phyloP scores from a whole-genome alignment of 306 rosid genomes.

The Ammopiptanthus mongolicus region DNA sequence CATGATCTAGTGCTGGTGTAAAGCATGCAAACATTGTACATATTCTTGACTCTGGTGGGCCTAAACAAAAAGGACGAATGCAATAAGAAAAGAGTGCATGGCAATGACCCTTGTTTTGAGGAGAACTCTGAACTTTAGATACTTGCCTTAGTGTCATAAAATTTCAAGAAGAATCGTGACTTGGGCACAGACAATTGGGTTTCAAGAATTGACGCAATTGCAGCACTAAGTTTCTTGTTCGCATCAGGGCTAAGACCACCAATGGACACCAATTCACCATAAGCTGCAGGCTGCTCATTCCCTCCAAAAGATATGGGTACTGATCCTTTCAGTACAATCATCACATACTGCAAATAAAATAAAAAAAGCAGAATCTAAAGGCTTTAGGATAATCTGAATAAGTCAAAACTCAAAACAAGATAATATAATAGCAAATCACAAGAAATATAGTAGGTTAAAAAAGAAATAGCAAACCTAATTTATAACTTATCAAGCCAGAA shows the following conservation, averaged over 20 bases:
- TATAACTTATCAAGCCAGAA: neutral
- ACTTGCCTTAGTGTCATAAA: conserved; percentile 78
- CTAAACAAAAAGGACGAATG: conserved; percentile 82
- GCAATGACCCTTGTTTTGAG: conserved; percentile 24
- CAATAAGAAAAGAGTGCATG: conserved; percentile 50
- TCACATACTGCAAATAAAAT: conserved; percentile 60
- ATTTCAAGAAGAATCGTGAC: conserved; percentile 66
- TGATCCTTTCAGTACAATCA: conserved; percentile 85
- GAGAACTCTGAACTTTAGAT: conserved; percentile 18
- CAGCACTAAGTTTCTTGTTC: conserved; percentile 81
- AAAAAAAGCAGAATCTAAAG: neutral
- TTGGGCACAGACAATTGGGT: conserved; percentile 73
- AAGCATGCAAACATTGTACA: conserved; percentile 97
- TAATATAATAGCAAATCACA: neutral
- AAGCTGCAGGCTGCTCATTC: conserved; percentile 77
- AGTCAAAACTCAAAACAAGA: neutral
- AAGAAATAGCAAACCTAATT: neutral
- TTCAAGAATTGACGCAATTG: conserved; percentile 59
- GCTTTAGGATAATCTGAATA: neutral
- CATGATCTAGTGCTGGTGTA: conserved; percentile 94
- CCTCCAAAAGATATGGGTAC: conserved; percentile 79
- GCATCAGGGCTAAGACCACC: conserved; percentile 75
- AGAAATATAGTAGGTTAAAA: neutral
- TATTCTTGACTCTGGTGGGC: conserved; percentile 80
- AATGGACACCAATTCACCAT: conserved; percentile 83